Evolutionary conservation across 768 basidiomycete genomes (phyloP), one percentile per base, ranked within the genome.

Genomic region (Leucosporidium yakuticum): DNA sequence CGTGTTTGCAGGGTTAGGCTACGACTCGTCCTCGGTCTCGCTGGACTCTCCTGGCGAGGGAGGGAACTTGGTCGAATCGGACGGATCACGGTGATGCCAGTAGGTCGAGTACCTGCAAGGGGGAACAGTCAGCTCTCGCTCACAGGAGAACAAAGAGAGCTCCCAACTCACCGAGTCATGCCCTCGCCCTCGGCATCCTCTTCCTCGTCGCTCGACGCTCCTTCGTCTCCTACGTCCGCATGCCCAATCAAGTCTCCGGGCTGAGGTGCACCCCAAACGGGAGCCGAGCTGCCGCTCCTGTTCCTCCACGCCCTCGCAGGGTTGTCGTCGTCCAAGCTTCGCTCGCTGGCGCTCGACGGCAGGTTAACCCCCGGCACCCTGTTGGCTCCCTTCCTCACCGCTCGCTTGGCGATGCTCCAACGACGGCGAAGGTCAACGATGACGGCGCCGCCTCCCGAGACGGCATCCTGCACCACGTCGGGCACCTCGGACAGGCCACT

Each of bases 391-490:
- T 44, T 57, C 64, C 65, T 66, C 20, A 67, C 74, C 4, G 64
- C 73, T 2, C 68, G 67, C 31, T 73, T 71, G 39, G 83, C 74
- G 23, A 83, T 79, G 71, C 85, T 87, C 72, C 85, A 85, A 21
- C 88, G 83, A 69, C 90, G 87, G 47, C 88, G 85, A 8, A 93
- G 82, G 6, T 89, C 91, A 31, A 93, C 83, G 2, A 93, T 89
- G 39, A 44, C 39, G 39, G 39, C 39, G 6, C 39, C 39, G 6
- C 39, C 39, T 8, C 39, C 39, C 14, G 39, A 44, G 34, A 89
- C 87, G 64, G 88, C 77, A 47, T 73, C 69, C 19, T 59, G 63
- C 20, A 70, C 74, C 36, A 64, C 68, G 23, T 65, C 54, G 20
- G 64, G 60, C 5, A 73, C 44, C 32, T 65, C 65, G 36, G 60